phyloP scores from a whole-genome alignment of 208 protist species.

The Crithidia bombi region DNA sequence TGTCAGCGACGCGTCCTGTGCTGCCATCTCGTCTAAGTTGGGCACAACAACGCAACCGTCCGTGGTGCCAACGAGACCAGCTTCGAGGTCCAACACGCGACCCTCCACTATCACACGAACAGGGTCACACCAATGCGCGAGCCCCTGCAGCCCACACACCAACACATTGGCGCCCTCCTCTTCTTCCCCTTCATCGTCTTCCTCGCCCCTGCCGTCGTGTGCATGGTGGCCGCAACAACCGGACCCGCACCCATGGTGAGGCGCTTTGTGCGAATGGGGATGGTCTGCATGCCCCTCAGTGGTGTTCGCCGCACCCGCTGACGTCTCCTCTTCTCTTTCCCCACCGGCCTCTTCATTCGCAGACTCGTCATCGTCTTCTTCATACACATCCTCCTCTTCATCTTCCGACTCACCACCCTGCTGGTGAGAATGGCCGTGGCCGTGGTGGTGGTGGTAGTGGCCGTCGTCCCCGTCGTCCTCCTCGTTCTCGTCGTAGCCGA shows the following conservation, averaged over 20 bases:
- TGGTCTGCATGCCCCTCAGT: slow-evolving; percentile 17
- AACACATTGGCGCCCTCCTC: slow-evolving; percentile 25
- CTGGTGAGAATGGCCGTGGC: slow-evolving; percentile 20
- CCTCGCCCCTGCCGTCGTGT: slow-evolving; percentile 20
- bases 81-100: slow-evolving; percentile 49
- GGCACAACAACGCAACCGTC: slow-evolving; percentile 64
- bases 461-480: slow-evolving; percentile 32
- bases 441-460: slow-evolving; percentile 20
- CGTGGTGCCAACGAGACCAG: slow-evolving; percentile 67
- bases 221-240: slow-evolving; percentile 19
- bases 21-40: slow-evolving; percentile 43
- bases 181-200: neutral
- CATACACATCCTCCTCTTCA: slow-evolving; percentile 25
- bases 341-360: slow-evolving; percentile 1
- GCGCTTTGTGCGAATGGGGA: slow-evolving; percentile 1
- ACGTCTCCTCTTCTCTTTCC: neutral
- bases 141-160: slow-evolving; percentile 51
- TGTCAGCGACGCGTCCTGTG: slow-evolving; percentile 20
- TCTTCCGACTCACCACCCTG: slow-evolving; percentile 15
- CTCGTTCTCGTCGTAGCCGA: slow-evolving; percentile 49
- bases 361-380: slow-evolving; percentile 29
- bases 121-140: slow-evolving; percentile 51
- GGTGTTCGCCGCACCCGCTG: neutral
- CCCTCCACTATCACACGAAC: slow-evolving; percentile 72
- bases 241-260: slow-evolving; percentile 19